phyloP scores from a whole-genome alignment of 2,329 filamentous ascomycete genomes.

The Apiospora sp. region DNA sequence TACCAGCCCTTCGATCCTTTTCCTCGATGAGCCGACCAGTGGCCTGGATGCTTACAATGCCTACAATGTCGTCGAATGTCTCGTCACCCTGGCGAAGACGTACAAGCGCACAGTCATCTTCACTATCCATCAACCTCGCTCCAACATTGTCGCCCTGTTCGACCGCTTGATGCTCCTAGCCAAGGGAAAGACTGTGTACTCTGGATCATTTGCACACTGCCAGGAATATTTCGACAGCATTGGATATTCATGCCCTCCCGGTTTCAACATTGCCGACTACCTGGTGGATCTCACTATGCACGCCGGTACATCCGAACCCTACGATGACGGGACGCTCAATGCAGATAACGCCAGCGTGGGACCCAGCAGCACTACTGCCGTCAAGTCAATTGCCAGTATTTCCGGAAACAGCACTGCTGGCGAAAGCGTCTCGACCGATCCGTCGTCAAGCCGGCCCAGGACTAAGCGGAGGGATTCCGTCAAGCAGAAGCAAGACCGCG shows the following conservation, averaged over 20 bases:
- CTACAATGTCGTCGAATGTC: slow-evolving; percentile 96
- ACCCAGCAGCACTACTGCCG: slow-evolving; percentile 84
- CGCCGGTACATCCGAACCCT: slow-evolving; percentile 67
- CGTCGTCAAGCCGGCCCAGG: slow-evolving; percentile 70
- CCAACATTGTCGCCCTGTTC: slow-evolving; percentile 97
- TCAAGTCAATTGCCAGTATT: slow-evolving; percentile 89
- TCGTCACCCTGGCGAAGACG: slow-evolving; percentile 92
- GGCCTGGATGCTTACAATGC: slow-evolving; percentile 96
- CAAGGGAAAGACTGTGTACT: slow-evolving; percentile 89
- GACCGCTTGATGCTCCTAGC: slow-evolving; percentile 92
- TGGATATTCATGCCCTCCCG: slow-evolving; percentile 91
- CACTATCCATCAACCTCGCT: slow-evolving; percentile 97
- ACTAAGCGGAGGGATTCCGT: slow-evolving; percentile 81
- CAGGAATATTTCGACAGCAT: slow-evolving; percentile 92
- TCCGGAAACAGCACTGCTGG: slow-evolving; percentile 79
- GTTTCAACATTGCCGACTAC: slow-evolving; percentile 99
- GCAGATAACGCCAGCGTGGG: slow-evolving; percentile 72
- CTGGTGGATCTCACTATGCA: slow-evolving; percentile 98
- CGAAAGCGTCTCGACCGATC: slow-evolving; percentile 64
- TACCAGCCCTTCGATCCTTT: slow-evolving; percentile 95
- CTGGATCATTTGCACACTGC: slow-evolving; percentile 86
- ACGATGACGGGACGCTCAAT: slow-evolving; percentile 58
- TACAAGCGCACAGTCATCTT: slow-evolving; percentile 98
- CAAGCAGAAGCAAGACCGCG: slow-evolving; percentile 84
- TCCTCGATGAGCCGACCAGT: slow-evolving; percentile 96